phyloP scores from a whole-genome alignment of 1,284 basidiomycete species.

The Neonothopanus nambi region DNA sequence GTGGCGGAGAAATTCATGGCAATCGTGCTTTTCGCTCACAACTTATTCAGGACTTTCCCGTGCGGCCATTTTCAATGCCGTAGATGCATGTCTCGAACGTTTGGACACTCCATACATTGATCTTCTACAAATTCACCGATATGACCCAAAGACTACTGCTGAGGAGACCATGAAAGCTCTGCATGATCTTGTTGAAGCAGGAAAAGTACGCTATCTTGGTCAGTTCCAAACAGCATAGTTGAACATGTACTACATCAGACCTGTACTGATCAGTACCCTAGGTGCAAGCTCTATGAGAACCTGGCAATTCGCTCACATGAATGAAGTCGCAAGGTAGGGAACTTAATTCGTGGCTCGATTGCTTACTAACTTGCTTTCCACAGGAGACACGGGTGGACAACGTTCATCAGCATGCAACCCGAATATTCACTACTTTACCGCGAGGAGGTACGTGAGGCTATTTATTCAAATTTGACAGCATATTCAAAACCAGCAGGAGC shows the following conservation, averaged over 20 bases:
- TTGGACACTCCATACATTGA: constrained; percentile 47
- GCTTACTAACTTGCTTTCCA: constrained; percentile 14
- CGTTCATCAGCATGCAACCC: constrained; percentile 14
- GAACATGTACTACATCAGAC: too few species aligned
- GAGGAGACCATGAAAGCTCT: constrained; percentile 48
- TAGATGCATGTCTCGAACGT: constrained; percentile 42
- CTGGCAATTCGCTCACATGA: constrained; percentile 36
- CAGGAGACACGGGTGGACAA: constrained; percentile 11
- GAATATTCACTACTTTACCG: constrained; percentile 19
- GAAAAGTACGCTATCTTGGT: constrained; percentile 45
- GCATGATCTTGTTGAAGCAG: constrained; percentile 41
- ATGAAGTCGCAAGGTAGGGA: constrained; percentile 32
- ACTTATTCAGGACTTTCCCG: constrained; percentile 36
- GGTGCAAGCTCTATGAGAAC: constrained; percentile 43
- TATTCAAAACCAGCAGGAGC: constrained; percentile 33
- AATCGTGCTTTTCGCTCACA: too few species aligned
- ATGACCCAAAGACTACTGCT: constrained; percentile 32
- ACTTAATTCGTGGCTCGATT: constrained; percentile 29
- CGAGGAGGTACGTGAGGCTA: constrained; percentile 8
- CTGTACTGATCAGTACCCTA: too few species aligned
- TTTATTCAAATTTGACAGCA: neutral
- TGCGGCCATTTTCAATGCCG: constrained; percentile 43
- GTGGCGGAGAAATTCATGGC: too few species aligned
- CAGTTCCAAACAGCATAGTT: too few species aligned
- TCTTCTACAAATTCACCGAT: constrained; percentile 45